These are phyloP conservation scores for Colletotrichum orchidophilum DNA, from an alignment of 2,329 filamentous ascomycete genomes.

Conservation along the genomic window DNA sequence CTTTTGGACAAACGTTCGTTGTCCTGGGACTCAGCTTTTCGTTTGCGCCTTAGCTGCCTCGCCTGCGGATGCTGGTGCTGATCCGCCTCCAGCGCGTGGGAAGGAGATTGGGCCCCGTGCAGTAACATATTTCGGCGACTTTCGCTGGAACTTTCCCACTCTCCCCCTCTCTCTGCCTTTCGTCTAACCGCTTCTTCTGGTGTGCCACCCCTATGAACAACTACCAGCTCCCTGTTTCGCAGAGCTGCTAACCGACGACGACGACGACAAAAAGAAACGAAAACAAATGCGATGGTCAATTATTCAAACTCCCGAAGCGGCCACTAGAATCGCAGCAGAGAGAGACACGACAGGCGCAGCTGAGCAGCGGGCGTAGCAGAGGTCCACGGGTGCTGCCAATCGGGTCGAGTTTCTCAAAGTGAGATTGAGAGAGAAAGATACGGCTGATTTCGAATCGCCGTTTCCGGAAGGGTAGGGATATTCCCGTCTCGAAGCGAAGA, in stretches of 20 bases:
- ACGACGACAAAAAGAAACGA: constrained; percentile 1
- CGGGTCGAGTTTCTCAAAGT: background rate
- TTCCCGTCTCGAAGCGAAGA: constrained; percentile 19
- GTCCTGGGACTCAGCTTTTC: constrained; percentile 68
- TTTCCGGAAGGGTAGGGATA: constrained; percentile 24
- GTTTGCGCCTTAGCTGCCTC: constrained; percentile 55
- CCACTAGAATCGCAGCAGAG: constrained; percentile 22
- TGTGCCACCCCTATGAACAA: background rate
- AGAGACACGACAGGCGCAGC: constrained; percentile 17
- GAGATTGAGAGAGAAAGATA: background rate
- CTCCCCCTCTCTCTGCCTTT: background rate
- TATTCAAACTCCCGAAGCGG: constrained; percentile 1
- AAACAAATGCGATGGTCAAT: constrained; percentile 14
- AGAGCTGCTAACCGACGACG: constrained; percentile 7
- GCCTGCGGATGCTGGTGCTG: constrained; percentile 35
- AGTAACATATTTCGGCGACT: constrained; percentile 43
- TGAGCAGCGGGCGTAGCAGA: background rate
- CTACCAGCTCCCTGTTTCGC: constrained; percentile 2
- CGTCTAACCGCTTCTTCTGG: background rate
- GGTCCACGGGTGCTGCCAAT: constrained; percentile 16
- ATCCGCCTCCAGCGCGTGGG: constrained; percentile 32
- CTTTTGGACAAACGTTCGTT: constrained; percentile 85
- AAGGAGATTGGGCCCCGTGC: constrained; percentile 45
- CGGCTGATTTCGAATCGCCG: constrained; percentile 5
- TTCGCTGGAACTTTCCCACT: constrained; percentile 25